Evolutionary conservation across 495 filamentous ascomycete species (phyloP), one percentile per base, ranked within the genome.

Genomic region (Rostrohypoxylon terebratum): DNA sequence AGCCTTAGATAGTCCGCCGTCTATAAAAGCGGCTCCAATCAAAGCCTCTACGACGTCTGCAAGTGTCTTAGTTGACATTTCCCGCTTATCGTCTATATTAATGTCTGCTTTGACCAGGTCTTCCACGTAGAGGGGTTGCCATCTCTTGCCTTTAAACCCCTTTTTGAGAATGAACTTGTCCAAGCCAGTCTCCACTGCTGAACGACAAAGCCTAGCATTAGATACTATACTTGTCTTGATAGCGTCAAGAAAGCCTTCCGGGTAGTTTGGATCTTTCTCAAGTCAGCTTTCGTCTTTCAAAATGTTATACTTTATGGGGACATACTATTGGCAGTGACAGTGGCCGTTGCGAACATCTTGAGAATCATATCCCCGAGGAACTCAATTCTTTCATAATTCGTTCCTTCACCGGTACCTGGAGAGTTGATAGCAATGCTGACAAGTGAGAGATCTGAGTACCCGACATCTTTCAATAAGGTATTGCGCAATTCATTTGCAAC

Each of bases 31-130:
- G 0, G 92, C 91, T 1, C 93, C 96, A 38, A 97, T 91, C 0
- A 98, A 82, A 0, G 84, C 88, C 77, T 99, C 96, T 10, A 98
- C 87, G 0, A 97, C 92, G 70, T 99, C 96, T 4, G 96, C 96
- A 11, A 97, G 86, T 1, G 90, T 88, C 75, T 99, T 99, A 6
- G 87, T 91, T 1, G 92, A 91, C 25, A 94, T 75, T 3, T 81
- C 42, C 50, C 72, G 72, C 74, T 34, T 69, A 47, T 2, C 78
- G 55, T 11, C 63, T 14, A 20, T 45, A 21, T 57, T 40, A 4
- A 44, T 50, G 4, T 65, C 61, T 23, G 63, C 28, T 11, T 78
- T 58, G 16, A 86, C 74, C 11, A 87, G 55, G n/a, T 90, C 80
- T 3, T 87, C 83, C 3, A 90, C 82, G 59, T 91, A 90, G 0